phyloP scores from a whole-genome alignment of 768 basidiomycete genomes.

The Pulveroboletus sp. region DNA sequence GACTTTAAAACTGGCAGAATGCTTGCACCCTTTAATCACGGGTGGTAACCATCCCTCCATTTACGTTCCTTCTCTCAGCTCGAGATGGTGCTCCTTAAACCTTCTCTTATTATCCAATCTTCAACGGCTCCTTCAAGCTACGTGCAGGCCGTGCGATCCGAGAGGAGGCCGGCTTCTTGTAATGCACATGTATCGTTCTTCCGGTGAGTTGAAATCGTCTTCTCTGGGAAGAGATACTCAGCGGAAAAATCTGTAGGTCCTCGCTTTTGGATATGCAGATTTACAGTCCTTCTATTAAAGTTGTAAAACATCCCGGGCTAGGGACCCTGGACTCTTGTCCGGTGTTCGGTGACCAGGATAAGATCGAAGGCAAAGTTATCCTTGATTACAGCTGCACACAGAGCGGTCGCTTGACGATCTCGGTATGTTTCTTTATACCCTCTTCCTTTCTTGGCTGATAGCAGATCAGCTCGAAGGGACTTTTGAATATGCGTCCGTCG shows the following conservation, averaged over 20 bases:
- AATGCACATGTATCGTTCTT: slow-evolving; percentile 50
- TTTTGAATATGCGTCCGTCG: slow-evolving; percentile 44
- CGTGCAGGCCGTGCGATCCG: slow-evolving; percentile 27
- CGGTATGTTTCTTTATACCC: slow-evolving; percentile 35
- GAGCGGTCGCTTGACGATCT: slow-evolving; percentile 56
- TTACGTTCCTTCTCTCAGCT: not conserved
- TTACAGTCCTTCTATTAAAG: slow-evolving; percentile 58
- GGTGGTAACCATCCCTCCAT: not conserved
- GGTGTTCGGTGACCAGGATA: slow-evolving; percentile 61
- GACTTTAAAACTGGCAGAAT: slow-evolving; percentile 18
- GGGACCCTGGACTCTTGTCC: slow-evolving; percentile 33
- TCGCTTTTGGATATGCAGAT: slow-evolving; percentile 59
- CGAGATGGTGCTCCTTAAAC: slow-evolving; percentile 21
- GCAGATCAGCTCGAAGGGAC: slow-evolving; percentile 56
- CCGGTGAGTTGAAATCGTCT: slow-evolving; percentile 35
- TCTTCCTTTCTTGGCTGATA: not conserved
- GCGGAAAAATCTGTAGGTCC: slow-evolving; percentile 36
- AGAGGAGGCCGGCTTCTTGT: slow-evolving; percentile 12
- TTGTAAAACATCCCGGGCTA: slow-evolving; percentile 31
- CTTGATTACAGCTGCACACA: slow-evolving; percentile 51
- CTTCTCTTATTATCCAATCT: slow-evolving; percentile 15
- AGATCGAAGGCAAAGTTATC: slow-evolving; percentile 56
- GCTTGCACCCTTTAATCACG: not conserved
- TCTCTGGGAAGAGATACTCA: slow-evolving; percentile 5
- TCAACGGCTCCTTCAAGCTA: slow-evolving; percentile 30